Conservation (phyloP, 805 yeast genomes). For the Babjeviella inositovora region DNA sequence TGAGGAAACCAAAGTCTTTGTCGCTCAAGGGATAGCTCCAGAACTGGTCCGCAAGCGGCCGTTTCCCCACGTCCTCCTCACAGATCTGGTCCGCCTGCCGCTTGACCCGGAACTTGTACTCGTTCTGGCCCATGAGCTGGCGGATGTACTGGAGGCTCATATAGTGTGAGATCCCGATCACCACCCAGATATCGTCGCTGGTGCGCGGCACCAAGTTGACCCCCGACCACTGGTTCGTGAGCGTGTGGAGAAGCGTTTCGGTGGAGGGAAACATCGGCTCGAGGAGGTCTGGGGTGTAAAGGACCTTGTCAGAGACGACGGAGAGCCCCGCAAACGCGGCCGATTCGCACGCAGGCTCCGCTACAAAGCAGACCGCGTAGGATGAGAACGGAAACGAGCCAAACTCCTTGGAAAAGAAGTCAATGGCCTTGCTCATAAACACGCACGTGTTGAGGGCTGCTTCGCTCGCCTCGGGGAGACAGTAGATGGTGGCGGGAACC, state of each 20-base stretch:
- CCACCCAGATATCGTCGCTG: conserved; percentile 78
- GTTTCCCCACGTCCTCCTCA: conserved; percentile 58
- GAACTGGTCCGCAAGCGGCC: conserved; percentile 66
- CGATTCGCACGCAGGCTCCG: conserved; percentile 28
- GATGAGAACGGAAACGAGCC: conserved; percentile 89
- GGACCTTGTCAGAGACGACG: conserved; percentile 36
- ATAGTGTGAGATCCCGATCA: conserved; percentile 68
- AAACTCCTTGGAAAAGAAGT: conserved; percentile 71
- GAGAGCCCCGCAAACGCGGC: conserved; percentile 67
- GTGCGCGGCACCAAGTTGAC: conserved; percentile 73
- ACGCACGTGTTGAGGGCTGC: conserved; percentile 58
- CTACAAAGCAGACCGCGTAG: conserved; percentile 61
- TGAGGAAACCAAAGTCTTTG: conserved; percentile 50
- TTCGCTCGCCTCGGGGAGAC: conserved; percentile 38
- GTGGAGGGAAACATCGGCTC: conserved; percentile 69
- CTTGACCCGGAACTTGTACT: conserved; percentile 58
- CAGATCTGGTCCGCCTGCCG: conserved; percentile 50
- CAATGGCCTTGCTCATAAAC: conserved; percentile 65
- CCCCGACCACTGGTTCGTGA: conserved; percentile 90
- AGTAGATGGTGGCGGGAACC: conserved; percentile 46
- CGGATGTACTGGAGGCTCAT: conserved; percentile 66
- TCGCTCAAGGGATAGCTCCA: conserved; percentile 48
- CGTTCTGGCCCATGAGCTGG: conserved; percentile 69
- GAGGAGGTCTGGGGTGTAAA: conserved; percentile 59
- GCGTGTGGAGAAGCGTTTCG: conserved; percentile 45